Evolutionary conservation across 1,284 basidiomycete genomes (phyloP), one percentile per base, ranked within the genome.

Genomic region (Marasmius tenuissimus): DNA sequence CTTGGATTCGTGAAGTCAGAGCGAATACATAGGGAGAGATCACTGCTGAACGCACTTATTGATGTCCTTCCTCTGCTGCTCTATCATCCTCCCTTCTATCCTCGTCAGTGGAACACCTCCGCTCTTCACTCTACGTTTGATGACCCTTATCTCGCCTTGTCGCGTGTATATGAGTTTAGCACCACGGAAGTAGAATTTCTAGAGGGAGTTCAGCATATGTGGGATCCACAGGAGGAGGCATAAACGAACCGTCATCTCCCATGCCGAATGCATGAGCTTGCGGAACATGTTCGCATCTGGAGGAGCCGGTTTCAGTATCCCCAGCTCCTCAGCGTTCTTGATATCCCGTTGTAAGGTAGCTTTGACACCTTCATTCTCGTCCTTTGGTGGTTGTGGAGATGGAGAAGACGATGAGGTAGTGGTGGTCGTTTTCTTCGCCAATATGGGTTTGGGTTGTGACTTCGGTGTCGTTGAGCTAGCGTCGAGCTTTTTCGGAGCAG

Each of bases 111-210:
- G 81, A 4, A 76, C 70, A 14, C 88, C 86, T 11, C 86, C 89
- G 7, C 77, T 72, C 63, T 76, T 75, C 33, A 88, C 78, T 53
- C 91, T 82, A 20, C 76, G 73, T 35, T 72, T 75, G 56, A 93
- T 90, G 9, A 73, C 76, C 11, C 75, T 73, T 14, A 81, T 84
- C 55, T 85, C 80, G 65, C 77, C 77, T 22, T 84, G 78, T 65
- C 92, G 83, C 47, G 79, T 79, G 68, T 84, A 83, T 65, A 93
- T 85, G 58, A 88, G 79, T 73, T 87, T 91, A 63, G 91, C 75
- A 38, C 91, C 92, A 38, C 85, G 79, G 66, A 77, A 85, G 73
- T 93, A 93, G 72, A 93, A 93, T 90, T 91, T 92, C 87, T 91
- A 38, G 65, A 59, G 18, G 51, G 57, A 53, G 65, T 64, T 66